Evolutionary conservation across 352 stramenopile genomes (phyloP).

Genomic region (Phytophthora citricola): DNA sequence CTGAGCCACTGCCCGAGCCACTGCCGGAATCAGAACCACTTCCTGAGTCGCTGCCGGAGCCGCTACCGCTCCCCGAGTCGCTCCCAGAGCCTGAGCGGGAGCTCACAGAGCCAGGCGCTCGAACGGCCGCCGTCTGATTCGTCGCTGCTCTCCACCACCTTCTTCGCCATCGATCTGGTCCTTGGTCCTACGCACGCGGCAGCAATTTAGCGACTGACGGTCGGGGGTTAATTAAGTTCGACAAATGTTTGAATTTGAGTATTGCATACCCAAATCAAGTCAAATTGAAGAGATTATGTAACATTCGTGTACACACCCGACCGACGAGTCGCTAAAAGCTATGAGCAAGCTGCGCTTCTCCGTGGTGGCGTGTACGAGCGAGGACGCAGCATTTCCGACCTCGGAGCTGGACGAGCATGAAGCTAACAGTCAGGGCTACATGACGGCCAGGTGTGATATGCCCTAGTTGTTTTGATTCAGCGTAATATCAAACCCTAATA

Average conservation of each 20-base stretch:
- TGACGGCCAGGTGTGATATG: conserved; percentile 73
- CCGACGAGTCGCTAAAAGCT: conserved; percentile 5
- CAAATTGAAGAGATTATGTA: background rate
- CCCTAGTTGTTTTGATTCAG: background rate
- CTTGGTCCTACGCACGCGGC: background rate
- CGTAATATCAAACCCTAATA: conserved; percentile 2
- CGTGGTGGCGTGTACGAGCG: conserved; percentile 86
- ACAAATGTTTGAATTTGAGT: too few species aligned
- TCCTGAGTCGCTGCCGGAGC: conserved; percentile 44
- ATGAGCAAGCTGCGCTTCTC: conserved; percentile 90
- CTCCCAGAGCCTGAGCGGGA: conserved; percentile 54
- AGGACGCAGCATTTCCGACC: conserved; percentile 88
- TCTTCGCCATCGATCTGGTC: conserved; percentile 54
- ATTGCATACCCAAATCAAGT: too few species aligned
- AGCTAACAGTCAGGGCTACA: conserved; percentile 62
- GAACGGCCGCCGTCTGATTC: conserved; percentile 71
- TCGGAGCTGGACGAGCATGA: conserved; percentile 86
- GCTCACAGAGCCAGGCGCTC: conserved; percentile 62
- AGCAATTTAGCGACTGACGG: conserved; percentile 21
- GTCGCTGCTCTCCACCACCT: conserved; percentile 81
- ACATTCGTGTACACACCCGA: background rate
- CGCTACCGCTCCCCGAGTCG: conserved; percentile 39
- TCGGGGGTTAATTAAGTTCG: too few species aligned
- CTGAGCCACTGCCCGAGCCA: conserved; percentile 38
- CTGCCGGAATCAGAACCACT: conserved; percentile 45